Evolutionary conservation across 2,329 filamentous ascomycete species (phyloP), one percentile per base, ranked within the genome.

Genomic region (Diaporthe helianthi): DNA sequence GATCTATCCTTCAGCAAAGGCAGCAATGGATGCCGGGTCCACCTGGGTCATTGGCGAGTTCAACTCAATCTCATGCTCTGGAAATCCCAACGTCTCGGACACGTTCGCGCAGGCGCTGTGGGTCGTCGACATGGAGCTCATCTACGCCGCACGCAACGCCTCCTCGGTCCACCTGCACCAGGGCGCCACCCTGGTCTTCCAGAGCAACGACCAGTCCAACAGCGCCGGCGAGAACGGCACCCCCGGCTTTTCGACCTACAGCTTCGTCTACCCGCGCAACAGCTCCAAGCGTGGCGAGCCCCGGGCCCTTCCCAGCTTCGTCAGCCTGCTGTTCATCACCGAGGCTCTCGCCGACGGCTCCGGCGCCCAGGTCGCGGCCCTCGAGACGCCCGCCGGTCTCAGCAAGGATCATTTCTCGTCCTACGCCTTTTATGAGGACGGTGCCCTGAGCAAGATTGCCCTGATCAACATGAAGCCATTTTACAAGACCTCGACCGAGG

Each of bases 51-150:
- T 81, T 19, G 80, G 79, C 46, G 80, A 82, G 69, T 80, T 79
- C 73, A 82, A 81, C 74, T 79, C 77, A 5, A 79, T 82, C 58
- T 77, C 79, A 7, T 82, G 80, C 70, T 76, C 75, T n/a, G 80
- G 80, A 9, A 76, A 76, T 31, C 78, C 79, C 0, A 76, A 76
- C 67, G 79, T 82, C n/a, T 78, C 78, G 3, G 80, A 82, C 69
- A 80, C 79, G 0, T 81, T 81, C 65, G 79, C 78, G 1, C 77
- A 81, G 67, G 80, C 80, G 0, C 73, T 82, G 3, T 81, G 80
- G 80, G 76, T 79, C 19, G 75, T 79, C 12, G 79, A 81, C 60
- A 78, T 76, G 0, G 75, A 80, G 47, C 73, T 82, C 19, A 75
- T 79, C 46, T 80, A 81, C 61, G 80, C 80, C 19, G 74, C 76